Conservation (phyloP, 2,329 filamentous ascomycete species). For the Colletotrichum higginsianum region DNA sequence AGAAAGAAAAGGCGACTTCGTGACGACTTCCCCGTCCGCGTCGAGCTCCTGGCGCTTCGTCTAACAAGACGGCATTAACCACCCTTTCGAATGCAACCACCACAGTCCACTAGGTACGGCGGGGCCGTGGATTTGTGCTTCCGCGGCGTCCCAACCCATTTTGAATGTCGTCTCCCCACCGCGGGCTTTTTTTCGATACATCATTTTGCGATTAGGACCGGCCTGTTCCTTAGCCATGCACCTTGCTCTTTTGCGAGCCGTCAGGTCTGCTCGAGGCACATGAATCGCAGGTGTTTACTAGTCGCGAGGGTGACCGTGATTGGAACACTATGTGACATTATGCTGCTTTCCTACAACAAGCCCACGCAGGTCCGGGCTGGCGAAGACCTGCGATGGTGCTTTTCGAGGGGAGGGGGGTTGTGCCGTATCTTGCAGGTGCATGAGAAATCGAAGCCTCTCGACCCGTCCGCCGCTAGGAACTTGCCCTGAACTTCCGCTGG, state of each 20-base stretch:
- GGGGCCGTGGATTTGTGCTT: constrained; percentile 22
- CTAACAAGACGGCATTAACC: constrained; percentile 26
- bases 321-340: constrained; percentile 26
- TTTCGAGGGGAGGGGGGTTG: neutral
- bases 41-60: constrained; percentile 34
- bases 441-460: constrained; percentile 20
- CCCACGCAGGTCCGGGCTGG: constrained; percentile 34
- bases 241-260: constrained; percentile 24
- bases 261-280: constrained; percentile 18
- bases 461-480: constrained; percentile 34
- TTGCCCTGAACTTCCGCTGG: constrained; percentile 25
- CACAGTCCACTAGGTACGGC: constrained; percentile 3
- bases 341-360: constrained; percentile 19
- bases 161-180: neutral
- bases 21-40: constrained; percentile 32
- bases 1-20: constrained; percentile 20
- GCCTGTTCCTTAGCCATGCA: constrained; percentile 19
- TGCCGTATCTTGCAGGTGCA: constrained; percentile 32
- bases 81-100: constrained; percentile 19
- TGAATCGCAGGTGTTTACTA: constrained; percentile 7
- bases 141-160: constrained; percentile 42
- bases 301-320: constrained; percentile 18
- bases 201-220: constrained; percentile 14
- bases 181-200: constrained; percentile 23
- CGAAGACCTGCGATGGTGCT: constrained; percentile 17